A percentile compares a stretch with the other conserved stretches of the same genome.
phyloP scores from a whole-genome alignment of 345 rosid species.

The Excoecaria agallocha region DNA sequence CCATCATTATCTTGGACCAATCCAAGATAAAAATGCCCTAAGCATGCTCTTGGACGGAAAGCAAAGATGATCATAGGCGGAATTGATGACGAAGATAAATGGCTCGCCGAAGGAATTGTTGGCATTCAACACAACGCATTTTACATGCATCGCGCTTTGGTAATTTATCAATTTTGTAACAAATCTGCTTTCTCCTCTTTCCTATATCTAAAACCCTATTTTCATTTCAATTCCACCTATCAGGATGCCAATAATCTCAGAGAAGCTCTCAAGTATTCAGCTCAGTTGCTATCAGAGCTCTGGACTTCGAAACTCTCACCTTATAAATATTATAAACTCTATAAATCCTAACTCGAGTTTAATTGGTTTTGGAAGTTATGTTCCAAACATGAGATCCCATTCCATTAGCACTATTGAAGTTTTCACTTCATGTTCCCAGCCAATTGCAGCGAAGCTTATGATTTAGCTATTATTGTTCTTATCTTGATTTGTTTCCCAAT shows the following conservation, averaged over 20 bases:
- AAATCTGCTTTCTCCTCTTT: no score
- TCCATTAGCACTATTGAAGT: neutral
- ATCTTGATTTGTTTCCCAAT: neutral
- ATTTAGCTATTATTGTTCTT: neutral
- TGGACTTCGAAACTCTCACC: conserved; percentile 98
- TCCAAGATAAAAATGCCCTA: no score
- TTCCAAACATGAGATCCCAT: no score
- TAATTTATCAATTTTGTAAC: no score
- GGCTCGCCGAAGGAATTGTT: conserved; percentile 91
- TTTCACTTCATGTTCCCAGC: neutral
- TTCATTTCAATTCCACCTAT: no score
- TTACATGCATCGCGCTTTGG: conserved; percentile 98
- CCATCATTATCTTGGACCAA: no score
- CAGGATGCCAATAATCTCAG: conserved; percentile 94
- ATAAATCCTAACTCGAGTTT: no score
- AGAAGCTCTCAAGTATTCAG: conserved; percentile 95
- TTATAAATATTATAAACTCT: conserved; percentile 86
- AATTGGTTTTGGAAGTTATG: no score
- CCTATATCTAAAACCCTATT: no score
- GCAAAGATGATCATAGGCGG: conserved; percentile 75
- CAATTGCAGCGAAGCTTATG: neutral
- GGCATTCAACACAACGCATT: conserved; percentile 97
- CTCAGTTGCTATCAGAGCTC: conserved; percentile 97
- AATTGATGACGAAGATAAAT: conserved; percentile 88
- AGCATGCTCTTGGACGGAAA: no score